Conservation (phyloP, 2,329 filamentous ascomycete genomes). For the Sporothrix mexicana region DNA sequence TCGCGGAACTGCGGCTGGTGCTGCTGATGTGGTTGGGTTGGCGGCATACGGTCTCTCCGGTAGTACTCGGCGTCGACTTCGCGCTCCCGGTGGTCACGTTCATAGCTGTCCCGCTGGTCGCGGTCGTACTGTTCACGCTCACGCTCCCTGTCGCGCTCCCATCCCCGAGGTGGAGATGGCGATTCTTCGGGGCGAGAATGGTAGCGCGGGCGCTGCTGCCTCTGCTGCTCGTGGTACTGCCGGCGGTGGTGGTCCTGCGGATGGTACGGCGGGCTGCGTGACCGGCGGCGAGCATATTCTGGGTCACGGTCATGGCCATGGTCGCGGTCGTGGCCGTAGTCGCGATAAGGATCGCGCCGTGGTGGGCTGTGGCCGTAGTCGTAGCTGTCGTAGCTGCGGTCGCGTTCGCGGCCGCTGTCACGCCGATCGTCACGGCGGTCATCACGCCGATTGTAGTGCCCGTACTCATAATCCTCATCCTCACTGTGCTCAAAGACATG, state of each 20-base stretch:
- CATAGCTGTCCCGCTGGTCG: background rate
- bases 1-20: background rate
- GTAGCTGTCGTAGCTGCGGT: background rate
- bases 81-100: background rate
- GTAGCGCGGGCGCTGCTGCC: constrained; percentile 19
- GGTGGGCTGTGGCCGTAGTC: background rate
- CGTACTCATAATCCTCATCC: constrained; percentile 15
- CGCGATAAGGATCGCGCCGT: constrained; percentile 13
- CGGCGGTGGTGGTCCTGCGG: background rate
- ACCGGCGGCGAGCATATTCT: constrained; percentile 22
- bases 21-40: background rate
- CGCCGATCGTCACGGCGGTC: background rate
- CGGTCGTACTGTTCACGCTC: too few relatives aligned
- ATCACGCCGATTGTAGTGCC: background rate
- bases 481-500: background rate
- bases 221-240: constrained; percentile 13
- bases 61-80: background rate
- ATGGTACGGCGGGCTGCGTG: constrained; percentile 11
- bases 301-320: background rate
- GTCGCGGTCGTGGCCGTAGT: constrained; percentile 1
- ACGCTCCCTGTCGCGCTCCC: background rate
- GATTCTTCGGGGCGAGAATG: constrained; percentile 16
- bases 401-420: too few relatives aligned
- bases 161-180: background rate
- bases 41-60: background rate